Evolutionary conservation across 2,329 filamentous ascomycete genomes (phyloP), one percentile per base, ranked within the genome.

Genomic region (Stachybotrys echinatus): DNA sequence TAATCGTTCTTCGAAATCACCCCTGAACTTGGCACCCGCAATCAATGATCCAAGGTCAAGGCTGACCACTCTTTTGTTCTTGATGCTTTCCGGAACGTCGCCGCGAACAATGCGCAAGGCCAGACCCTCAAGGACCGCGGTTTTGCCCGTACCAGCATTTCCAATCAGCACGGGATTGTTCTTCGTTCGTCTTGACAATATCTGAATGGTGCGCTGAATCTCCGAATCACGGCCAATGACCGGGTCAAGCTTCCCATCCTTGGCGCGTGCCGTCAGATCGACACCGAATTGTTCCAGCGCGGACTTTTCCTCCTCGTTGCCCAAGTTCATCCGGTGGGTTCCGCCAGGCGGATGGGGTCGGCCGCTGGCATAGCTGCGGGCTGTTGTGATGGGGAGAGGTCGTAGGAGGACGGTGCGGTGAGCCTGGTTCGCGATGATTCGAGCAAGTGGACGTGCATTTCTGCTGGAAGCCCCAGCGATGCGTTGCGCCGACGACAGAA

Each of bases 161-260:
- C 92, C 92, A 51, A 96, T 96, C n/a, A 96, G 74, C 1, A 96
- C 92, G 0, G 92, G 92, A 57, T 95, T 95, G 62, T 96, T 97
- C 70, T 97, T 97, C 7, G 94, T 97, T 53, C 94, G 79, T 55
- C 94, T 79, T 17, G 92, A 96, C 2, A 99, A 72, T 12, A 99
- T 88, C 63, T 97, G 94, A 52, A 97, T 96, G 0, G 92, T 96
- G 46, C 94, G 80, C 63, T 96, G 89, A 48, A 97, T 96, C 66
- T 96, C 94, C 5, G 82, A 76, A 61, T 96, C 92, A 66, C 94
- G 81, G 19, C 94, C 94, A 62, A 99, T 97, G 14, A 97, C 92
- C 0, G 94, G 94, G 63, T 99, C 94, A 4, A 99, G 78, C 65
- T 96, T 96, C 39, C 94, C 94, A 45, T 88, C 87, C 65, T 81